These are phyloP conservation scores for Lasiodiplodia gonubiensis DNA, from an alignment of 2,329 filamentous ascomycete genomes.

Conservation along the genomic window DNA sequence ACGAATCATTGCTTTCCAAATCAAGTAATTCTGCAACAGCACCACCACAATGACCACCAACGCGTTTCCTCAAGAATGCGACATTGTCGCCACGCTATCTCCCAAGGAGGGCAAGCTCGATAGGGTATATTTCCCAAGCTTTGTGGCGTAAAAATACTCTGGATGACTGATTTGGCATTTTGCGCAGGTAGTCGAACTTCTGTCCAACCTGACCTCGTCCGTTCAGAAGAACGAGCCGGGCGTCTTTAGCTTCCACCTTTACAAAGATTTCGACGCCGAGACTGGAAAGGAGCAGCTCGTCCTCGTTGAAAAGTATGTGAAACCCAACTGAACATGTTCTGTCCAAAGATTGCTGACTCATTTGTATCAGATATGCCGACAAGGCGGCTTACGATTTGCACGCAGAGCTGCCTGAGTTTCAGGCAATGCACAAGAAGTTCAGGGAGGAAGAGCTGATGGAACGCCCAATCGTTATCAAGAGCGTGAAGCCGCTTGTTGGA, in stretches of 20 bases:
- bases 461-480: conserved; percentile 19
- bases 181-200: conserved; percentile 23
- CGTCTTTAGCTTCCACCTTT: conserved; percentile 26
- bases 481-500: conserved; percentile 25
- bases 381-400: conserved; percentile 23
- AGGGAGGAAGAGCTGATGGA: conserved; percentile 26
- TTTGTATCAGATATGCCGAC: conserved; percentile 17
- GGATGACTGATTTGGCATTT: too few relatives aligned
- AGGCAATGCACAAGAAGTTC: conserved; percentile 27
- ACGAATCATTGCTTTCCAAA: too few relatives aligned
- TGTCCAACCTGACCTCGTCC: conserved; percentile 5
- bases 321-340: not conserved
- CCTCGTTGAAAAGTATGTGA: conserved; percentile 20
- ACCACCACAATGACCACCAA: not conserved
- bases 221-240: conserved; percentile 21
- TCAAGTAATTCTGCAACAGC: too few relatives aligned
- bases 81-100: conserved; percentile 13
- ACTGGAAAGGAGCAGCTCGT: conserved; percentile 21
- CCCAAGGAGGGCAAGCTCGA: conserved; percentile 24
- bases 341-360: not conserved
- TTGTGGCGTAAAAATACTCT: too few relatives aligned
- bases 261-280: conserved; percentile 26
- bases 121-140: not conserved
- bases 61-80: not conserved
- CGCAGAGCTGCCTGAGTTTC: conserved; percentile 13